Base-by-base conservation (phyloP, 305 asterid genomes). In the Caryopteris hybrid region DNA sequence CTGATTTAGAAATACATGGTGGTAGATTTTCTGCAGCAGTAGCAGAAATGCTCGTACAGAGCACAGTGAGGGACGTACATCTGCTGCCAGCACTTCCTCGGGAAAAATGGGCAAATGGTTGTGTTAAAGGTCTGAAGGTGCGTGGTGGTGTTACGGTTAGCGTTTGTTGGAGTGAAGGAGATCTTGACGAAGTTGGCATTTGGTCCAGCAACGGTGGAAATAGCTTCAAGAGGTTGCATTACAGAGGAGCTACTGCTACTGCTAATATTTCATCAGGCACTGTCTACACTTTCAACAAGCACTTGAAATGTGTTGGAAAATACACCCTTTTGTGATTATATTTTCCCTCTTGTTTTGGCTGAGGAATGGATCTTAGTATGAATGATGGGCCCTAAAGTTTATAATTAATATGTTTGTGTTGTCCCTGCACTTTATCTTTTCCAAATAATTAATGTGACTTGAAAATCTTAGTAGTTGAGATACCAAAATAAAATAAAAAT, bases 1-100 rank as follows among this genome's bases (percentile, higher is more conserved):
- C 56, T 69, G 14, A 51, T 14, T 43, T 42, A 63, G 22, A 14
- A 4, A 11, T 36, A 34, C 9, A 29, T 52, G 27, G 61, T 57
- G 27, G 34, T 83, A 91, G 96, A 55, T 91, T 91, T 69, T 71
- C 91, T 7, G 86, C 96, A 64, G 92, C 91, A 64, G 55, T 86
- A 66, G 91, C 96, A 8, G 96, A 88, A 83, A 91, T 88, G 91
- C 85, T 91, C 3, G 89, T 86, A 2, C 95, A 91, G 73, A 91
- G 96, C 86, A 85, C 86, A 22, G 55, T 78, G 63, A 81, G 80
- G 22, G 92, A 88, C 77, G 38, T 88, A 58, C 63, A 83, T 80
- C 69, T 91, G 67, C 95, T 91, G 7, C 96, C 96, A 3, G 92
- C 97, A 6, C 87, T 91, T 23, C 97, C 96, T 31, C 71, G 69